phyloP scores from a whole-genome alignment of 2,329 filamentous ascomycete genomes.

The Arthrobotrys iridis region DNA sequence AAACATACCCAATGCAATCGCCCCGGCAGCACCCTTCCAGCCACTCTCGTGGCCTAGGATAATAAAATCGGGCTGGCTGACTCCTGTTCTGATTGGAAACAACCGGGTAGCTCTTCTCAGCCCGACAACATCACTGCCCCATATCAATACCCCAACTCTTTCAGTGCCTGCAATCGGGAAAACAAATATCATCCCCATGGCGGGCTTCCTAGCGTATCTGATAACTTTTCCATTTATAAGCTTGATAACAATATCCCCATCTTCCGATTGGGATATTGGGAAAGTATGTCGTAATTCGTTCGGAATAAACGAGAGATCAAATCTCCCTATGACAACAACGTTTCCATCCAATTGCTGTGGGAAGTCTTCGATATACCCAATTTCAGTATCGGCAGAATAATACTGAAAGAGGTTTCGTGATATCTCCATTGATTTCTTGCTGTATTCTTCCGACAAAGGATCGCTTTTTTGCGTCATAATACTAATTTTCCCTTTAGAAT shows the following conservation, averaged over 20 bases:
- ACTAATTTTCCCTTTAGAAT: conserved; percentile 63
- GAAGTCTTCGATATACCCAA: conserved; percentile 59
- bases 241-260: conserved; percentile 36
- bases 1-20: conserved; percentile 68
- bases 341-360: conserved; percentile 61
- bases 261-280: conserved; percentile 43
- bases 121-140: conserved; percentile 66
- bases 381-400: conserved; percentile 66
- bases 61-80: conserved; percentile 70
- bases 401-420: conserved; percentile 70
- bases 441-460: conserved; percentile 58
- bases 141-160: conserved; percentile 68
- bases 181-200: conserved; percentile 67
- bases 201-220: conserved; percentile 59
- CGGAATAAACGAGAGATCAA: conserved; percentile 59
- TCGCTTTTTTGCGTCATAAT: conserved; percentile 60
- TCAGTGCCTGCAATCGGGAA: conserved; percentile 64
- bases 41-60: conserved; percentile 64
- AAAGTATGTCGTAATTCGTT: conserved; percentile 20
- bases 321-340: conserved; percentile 60
- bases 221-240: conserved; percentile 48
- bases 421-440: conserved; percentile 66
- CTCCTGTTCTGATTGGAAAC: conserved; percentile 68
- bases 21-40: conserved; percentile 67
- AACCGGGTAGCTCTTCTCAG: conserved; percentile 66